A percentile compares a stretch with the other conserved stretches of the same genome.
Conservation (phyloP, 352 stramenopile species). For the Globisporangium splendens region DNA sequence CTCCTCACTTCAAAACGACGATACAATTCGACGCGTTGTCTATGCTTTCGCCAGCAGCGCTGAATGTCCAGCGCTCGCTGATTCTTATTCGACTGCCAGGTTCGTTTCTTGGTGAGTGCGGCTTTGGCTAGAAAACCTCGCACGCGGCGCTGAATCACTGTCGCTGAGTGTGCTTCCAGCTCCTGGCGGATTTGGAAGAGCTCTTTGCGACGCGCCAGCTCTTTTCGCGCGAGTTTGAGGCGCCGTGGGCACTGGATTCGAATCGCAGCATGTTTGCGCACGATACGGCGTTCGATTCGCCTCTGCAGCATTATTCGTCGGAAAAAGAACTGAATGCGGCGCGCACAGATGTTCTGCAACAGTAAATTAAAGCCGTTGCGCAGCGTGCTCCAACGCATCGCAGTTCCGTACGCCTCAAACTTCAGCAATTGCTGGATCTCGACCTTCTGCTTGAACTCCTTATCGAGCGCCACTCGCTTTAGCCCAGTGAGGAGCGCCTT, state of each 20-base stretch:
- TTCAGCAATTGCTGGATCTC: slow-evolving; percentile 45
- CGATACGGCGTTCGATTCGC: slow-evolving; percentile 22
- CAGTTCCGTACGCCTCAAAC: slow-evolving; percentile 52
- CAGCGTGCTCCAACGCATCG: slow-evolving; percentile 54
- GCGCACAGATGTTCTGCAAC: slow-evolving; percentile 41
- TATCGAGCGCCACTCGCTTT: slow-evolving; percentile 35
- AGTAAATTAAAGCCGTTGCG: slow-evolving; percentile 53
- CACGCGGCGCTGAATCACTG: slow-evolving; percentile 22
- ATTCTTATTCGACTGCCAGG: slow-evolving; percentile 21
- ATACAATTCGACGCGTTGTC: slow-evolving; percentile 12
- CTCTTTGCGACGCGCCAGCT: slow-evolving; percentile 16
- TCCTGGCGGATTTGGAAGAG: slow-evolving; percentile 8
- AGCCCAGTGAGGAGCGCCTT: slow-evolving; percentile 27
- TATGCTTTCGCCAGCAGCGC: slow-evolving; percentile 21
- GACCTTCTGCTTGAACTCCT: slow-evolving; percentile 31
- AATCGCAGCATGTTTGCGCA: slow-evolving; percentile 19
- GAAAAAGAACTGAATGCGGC: slow-evolving; percentile 49
- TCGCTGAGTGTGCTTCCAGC: slow-evolving; percentile 20
- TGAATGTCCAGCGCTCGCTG: slow-evolving; percentile 16
- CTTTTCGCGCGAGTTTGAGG: slow-evolving; percentile 17
- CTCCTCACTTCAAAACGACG: slow-evolving; percentile 27
- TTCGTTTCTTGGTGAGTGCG: slow-evolving; percentile 2
- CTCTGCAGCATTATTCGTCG: slow-evolving; percentile 29
- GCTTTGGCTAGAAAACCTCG: slow-evolving; percentile 24
- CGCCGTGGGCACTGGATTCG: slow-evolving; percentile 38